phyloP scores from a whole-genome alignment of 768 basidiomycete genomes.

The Calocera cornea region DNA sequence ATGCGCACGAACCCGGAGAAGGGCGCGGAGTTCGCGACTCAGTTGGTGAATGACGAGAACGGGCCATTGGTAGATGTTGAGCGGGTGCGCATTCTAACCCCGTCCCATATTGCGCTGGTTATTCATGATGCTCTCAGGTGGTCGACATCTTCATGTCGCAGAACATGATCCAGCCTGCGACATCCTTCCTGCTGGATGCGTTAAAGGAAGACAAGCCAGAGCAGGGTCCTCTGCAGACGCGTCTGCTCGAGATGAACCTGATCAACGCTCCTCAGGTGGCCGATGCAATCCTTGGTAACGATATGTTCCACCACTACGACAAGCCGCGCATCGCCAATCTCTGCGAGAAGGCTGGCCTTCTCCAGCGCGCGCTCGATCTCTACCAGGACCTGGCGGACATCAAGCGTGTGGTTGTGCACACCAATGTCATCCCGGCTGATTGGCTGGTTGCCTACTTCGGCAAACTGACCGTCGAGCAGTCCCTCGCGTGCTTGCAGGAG shows the following conservation, averaged over 20 bases:
- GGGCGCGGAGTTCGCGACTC: constrained; percentile 93
- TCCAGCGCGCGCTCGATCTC: constrained; percentile 92
- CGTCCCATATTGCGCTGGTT: not conserved
- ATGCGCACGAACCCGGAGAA: constrained; percentile 96
- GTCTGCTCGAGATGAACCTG: constrained; percentile 94
- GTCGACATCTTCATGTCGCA: constrained; percentile 99
- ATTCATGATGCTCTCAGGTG: constrained; percentile 35
- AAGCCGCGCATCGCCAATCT: constrained; percentile 92
- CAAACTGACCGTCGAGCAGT: constrained; percentile 90
- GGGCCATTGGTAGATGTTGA: constrained; percentile 91
- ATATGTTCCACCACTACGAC: constrained; percentile 97
- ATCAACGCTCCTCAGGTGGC: constrained; percentile 96
- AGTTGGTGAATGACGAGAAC: constrained; percentile 82
- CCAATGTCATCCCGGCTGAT: constrained; percentile 42
- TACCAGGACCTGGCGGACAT: constrained; percentile 98
- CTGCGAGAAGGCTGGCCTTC: constrained; percentile 92
- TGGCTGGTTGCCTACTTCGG: constrained; percentile 98
- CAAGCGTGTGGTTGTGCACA: constrained; percentile 93
- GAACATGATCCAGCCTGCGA: constrained; percentile 98
- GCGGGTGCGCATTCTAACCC: constrained; percentile 38
- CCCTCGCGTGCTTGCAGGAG: constrained; percentile 89
- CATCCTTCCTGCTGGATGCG: constrained; percentile 92
- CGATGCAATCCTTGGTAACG: constrained; percentile 95
- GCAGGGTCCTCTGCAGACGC: constrained; percentile 89
- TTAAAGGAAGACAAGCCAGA: constrained; percentile 97